Percentiles rank a stretch among this genome's conserved stretches.
phyloP scores from a whole-genome alignment of 768 basidiomycete genomes.

The Termitomyces titanicus region DNA sequence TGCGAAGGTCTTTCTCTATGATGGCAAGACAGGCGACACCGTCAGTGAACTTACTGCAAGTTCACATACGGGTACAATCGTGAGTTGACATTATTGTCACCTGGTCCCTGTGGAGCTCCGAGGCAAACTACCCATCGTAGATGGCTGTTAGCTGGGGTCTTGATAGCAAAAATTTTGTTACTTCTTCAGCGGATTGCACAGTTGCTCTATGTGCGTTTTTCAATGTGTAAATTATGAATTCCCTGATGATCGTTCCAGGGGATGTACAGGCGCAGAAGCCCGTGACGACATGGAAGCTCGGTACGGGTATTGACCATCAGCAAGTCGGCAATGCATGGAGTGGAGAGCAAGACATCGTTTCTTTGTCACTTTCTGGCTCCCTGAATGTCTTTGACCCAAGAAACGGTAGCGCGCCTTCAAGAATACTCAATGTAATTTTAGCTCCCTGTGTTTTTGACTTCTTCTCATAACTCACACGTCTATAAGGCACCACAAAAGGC shows the following conservation, averaged over 20 bases:
- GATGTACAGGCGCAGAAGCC: slow-evolving; percentile 73
- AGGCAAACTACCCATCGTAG: slow-evolving; percentile 28
- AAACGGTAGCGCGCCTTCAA: slow-evolving; percentile 53
- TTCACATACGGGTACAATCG: slow-evolving; percentile 73
- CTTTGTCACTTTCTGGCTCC: slow-evolving; percentile 78
- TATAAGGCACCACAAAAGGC: slow-evolving; percentile 76
- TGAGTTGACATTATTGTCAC: slow-evolving; percentile 31
- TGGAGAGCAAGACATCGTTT: slow-evolving; percentile 65
- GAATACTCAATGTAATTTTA: slow-evolving; percentile 53
- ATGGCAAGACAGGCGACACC: slow-evolving; percentile 85
- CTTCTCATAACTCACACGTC: neutral
- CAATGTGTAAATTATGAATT: neutral
- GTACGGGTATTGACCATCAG: slow-evolving; percentile 71
- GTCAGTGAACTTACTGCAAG: slow-evolving; percentile 62
- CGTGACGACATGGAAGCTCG: slow-evolving; percentile 66
- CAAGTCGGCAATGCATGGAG: slow-evolving; percentile 91
- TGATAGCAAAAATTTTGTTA: slow-evolving; percentile 69
- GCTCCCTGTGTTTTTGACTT: neutral
- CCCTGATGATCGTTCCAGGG: slow-evolving; percentile 44
- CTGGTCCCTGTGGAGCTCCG: too few relatives aligned
- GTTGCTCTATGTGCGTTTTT: slow-evolving; percentile 74
- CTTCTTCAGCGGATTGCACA: slow-evolving; percentile 82
- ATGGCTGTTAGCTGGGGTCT: slow-evolving; percentile 80
- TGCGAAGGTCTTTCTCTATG: slow-evolving; percentile 82
- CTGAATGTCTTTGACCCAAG: slow-evolving; percentile 83